A percentile compares a stretch with the other conserved stretches of the same genome.
phyloP scores from a whole-genome alignment of 2,329 filamentous ascomycete species.

The Tolypocladium tundrense region DNA sequence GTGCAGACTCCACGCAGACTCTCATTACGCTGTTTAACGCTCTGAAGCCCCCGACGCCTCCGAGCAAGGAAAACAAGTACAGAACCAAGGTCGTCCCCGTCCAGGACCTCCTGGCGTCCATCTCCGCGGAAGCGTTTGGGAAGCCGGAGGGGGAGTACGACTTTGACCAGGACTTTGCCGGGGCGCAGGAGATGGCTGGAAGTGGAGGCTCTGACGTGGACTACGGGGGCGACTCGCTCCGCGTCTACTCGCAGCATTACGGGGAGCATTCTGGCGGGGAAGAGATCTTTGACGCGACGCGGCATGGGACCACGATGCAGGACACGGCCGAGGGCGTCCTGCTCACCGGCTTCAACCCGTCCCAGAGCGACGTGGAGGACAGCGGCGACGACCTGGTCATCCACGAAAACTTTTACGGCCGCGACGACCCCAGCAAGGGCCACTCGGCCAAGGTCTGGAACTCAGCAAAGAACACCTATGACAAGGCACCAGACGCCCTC shows the following conservation, averaged over 20 bases:
- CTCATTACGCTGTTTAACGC: constrained; percentile 70
- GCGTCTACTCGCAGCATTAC: constrained; percentile 36
- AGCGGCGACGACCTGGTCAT: constrained; percentile 58
- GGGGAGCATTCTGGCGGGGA: constrained; percentile 31
- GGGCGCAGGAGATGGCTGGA: constrained; percentile 38
- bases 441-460: constrained; percentile 70
- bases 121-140: constrained; percentile 76
- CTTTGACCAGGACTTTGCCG: constrained; percentile 52
- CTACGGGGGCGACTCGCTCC: constrained; percentile 23
- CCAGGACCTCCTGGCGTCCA: constrained; percentile 79
- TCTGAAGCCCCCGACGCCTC: constrained; percentile 71
- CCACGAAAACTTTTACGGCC: constrained; percentile 67
- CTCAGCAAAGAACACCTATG: constrained; percentile 65
- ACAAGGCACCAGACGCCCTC: constrained; percentile 50
- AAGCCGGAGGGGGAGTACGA: constrained; percentile 50
- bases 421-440: constrained; percentile 45
- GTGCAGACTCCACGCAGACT: constrained; percentile 93
- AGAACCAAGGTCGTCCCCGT: constrained; percentile 78
- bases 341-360: constrained; percentile 20
- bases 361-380: constrained; percentile 20
- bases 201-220: constrained; percentile 23
- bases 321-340: constrained; percentile 26
- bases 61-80: constrained; percentile 76
- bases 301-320: constrained; percentile 20
- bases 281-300: constrained; percentile 37